Percentiles rank a stretch among this genome's conserved stretches.
phyloP scores from a whole-genome alignment of 805 yeast genomes.

The Schwanniomyces sp. region DNA sequence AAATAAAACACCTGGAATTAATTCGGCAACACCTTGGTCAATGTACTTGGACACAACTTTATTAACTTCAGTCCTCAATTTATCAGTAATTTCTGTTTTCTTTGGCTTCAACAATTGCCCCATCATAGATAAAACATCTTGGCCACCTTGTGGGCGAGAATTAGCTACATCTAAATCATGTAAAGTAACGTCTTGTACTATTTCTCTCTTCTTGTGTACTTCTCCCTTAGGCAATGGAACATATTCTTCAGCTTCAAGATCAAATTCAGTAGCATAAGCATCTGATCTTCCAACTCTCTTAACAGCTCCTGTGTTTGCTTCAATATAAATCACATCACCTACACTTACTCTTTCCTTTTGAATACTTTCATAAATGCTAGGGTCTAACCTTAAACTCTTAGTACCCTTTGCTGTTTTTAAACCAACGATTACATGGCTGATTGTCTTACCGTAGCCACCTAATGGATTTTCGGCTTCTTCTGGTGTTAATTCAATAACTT shows the following conservation, averaged over 20 bases:
- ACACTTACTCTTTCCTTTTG: conserved; percentile 92
- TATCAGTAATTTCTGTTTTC: conserved; percentile 96
- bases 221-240: conserved; percentile 99
- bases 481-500: conserved; percentile 92
- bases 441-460: conserved; percentile 97
- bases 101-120: conserved; percentile 94
- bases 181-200: conserved; percentile 94
- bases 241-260: conserved; percentile 97
- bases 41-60: conserved; percentile 94
- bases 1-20: conserved; percentile 95
- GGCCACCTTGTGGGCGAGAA: conserved; percentile 96
- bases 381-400: conserved; percentile 86
- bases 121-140: conserved; percentile 93
- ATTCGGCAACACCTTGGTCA: conserved; percentile 97
- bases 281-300: conserved; percentile 98
- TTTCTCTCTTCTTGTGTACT: conserved; percentile 96
- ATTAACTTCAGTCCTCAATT: conserved; percentile 88
- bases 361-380: conserved; percentile 87
- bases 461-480: conserved; percentile 96
- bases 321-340: conserved; percentile 97
- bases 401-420: conserved; percentile 90
- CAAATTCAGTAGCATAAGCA: conserved; percentile 97
- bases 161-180: conserved; percentile 97
- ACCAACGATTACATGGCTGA: conserved; percentile 91
- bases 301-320: conserved; percentile 96